Evolutionary conservation across 192 early-diverging fungal species (phyloP), one percentile per base, ranked within the genome.

Genomic region (Podila clonocystis): DNA sequence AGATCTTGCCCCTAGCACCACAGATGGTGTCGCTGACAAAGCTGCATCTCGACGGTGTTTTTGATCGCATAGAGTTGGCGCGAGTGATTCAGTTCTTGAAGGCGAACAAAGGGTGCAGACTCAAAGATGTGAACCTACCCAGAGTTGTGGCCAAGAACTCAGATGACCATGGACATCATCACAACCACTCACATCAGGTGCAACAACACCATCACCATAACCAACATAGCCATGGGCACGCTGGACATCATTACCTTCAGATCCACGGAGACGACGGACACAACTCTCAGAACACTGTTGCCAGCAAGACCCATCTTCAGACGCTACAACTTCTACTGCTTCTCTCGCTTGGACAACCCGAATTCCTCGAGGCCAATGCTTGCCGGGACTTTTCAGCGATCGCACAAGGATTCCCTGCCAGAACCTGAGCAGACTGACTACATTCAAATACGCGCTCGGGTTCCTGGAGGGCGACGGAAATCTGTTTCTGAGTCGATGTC

Each of bases 401-500:
- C 24, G 29, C 34, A 17, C 66, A 64, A 34, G 26, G 7, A 41
- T 75, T 17, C 31, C 66, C 9, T 68, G 66, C 22, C 52, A 68
- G 1, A 11, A n/a, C 9, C 52, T 75, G n/a, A 49, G 29, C 19
- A 31, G 38, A 31, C 62, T 75, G 12, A 4, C 52, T 15, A 63
- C 36, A 20, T 64, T 70, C 31, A 64, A 65, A 24, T 57, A 65
- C 30, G 67, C 64, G 24, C 74, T 52, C 19, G 63, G 67, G 5
- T 69, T 65, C 5, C 0, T 65, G n/a, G 62, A 65, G 5, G 74
- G 65, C 0, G 63, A 76, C 3, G 62, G 57, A 12, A 49, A 38
- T 13, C 15, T 29, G 28, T 70, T 76, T 31, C 45, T 70, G 29
- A 49, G 63, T 2, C 52, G 67, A 5, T 76, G 74, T 60, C 61